These are phyloP conservation scores for Neobulgaria alba DNA, from an alignment of 2,329 filamentous ascomycete genomes.

Conservation along the genomic window DNA sequence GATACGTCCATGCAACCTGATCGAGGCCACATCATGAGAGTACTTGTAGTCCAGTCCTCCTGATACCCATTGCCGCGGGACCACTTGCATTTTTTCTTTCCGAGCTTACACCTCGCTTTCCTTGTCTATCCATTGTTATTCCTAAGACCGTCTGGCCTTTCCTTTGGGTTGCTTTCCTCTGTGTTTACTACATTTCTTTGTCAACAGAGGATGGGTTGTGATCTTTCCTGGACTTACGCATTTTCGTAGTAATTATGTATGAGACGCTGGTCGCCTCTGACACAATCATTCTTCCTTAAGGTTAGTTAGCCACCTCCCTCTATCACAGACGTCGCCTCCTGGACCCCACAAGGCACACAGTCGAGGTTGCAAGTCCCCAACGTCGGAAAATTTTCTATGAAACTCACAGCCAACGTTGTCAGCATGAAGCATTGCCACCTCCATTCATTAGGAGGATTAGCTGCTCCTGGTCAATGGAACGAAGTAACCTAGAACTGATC, in stretches of 20 bases:
- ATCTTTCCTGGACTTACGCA: slow-evolving; percentile 8
- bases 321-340: slow-evolving; percentile 1
- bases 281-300: slow-evolving; percentile 21
- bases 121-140: background rate
- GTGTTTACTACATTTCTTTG: slow-evolving; percentile 1
- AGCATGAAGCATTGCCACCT: background rate
- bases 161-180: slow-evolving; percentile 6
- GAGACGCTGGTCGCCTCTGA: slow-evolving; percentile 28
- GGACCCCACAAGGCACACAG: slow-evolving; percentile 2
- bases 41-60: background rate
- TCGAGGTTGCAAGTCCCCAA: background rate
- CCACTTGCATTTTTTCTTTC: background rate
- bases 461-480: background rate
- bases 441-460: background rate
- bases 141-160: background rate
- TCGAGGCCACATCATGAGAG: background rate
- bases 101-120: background rate
- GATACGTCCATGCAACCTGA: background rate
- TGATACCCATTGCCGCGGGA: background rate
- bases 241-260: slow-evolving; percentile 27
- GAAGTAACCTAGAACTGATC: background rate
- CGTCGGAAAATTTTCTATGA: background rate
- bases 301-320: slow-evolving; percentile 18
- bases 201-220: slow-evolving; percentile 9
- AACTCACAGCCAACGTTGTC: background rate